These are phyloP conservation scores for Cutaneotrichosporon daszewskae DNA, from an alignment of 1,284 basidiomycete genomes.

Conservation along the genomic window DNA sequence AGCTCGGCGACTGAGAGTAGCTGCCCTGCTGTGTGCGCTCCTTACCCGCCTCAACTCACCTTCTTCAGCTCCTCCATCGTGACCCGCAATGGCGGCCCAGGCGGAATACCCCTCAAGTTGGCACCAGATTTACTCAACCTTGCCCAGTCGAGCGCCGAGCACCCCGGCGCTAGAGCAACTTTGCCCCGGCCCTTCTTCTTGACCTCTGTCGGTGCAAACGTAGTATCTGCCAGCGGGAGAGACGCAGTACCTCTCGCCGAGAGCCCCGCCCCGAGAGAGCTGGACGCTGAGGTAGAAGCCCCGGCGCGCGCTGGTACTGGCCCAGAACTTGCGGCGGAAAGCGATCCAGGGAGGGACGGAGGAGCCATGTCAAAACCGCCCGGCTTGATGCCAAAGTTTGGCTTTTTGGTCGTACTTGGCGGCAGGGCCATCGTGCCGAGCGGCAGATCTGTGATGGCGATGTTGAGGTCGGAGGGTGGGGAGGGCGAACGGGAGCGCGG, in stretches of 20 bases:
- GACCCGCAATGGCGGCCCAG: slow-evolving; percentile 59
- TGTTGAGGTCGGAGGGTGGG: slow-evolving; percentile 37
- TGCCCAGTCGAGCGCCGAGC: slow-evolving; percentile 92
- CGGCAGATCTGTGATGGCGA: slow-evolving; percentile 38
- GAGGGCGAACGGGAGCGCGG: slow-evolving; percentile 54
- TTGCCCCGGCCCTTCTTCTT: slow-evolving; percentile 62
- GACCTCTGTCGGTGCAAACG: not conserved
- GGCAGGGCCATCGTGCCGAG: slow-evolving; percentile 43
- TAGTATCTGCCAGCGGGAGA: not conserved
- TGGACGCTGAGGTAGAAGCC: slow-evolving; percentile 8
- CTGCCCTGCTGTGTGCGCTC: no score
- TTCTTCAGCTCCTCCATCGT: slow-evolving; percentile 75
- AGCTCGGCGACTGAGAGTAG: no score
- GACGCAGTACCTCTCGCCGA: no score
- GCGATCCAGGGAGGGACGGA: slow-evolving; percentile 1
- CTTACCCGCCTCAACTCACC: slow-evolving; percentile 54
- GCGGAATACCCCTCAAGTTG: slow-evolving; percentile 60
- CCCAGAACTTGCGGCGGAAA: slow-evolving; percentile 36
- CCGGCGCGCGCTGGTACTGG: slow-evolving; percentile 31
- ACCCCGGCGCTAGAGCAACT: slow-evolving; percentile 85
- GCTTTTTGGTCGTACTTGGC: slow-evolving; percentile 32
- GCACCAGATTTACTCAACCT: slow-evolving; percentile 69
- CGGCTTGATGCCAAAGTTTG: slow-evolving; percentile 35
- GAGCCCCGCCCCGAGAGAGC: no score
- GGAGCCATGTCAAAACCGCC: slow-evolving; percentile 24